Percentiles rank a stretch among this genome's conserved stretches.
Conservation (phyloP, 2,329 filamentous ascomycete species). For the Cercospora sp. region DNA sequence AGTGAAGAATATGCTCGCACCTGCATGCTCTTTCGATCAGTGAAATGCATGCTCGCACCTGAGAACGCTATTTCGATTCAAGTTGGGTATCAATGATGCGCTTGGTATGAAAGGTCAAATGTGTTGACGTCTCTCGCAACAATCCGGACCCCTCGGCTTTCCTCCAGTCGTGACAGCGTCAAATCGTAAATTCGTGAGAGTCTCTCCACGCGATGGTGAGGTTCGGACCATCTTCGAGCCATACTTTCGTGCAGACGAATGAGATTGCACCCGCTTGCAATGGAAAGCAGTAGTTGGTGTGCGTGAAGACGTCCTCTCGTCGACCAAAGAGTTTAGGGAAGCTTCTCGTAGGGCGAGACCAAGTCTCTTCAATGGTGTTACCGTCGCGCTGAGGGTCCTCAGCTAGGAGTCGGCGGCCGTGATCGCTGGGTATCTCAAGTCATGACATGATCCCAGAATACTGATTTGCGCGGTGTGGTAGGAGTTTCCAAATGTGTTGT, state of each 20-base stretch:
- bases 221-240: no score
- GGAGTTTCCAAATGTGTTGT: not conserved
- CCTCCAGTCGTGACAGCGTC: not conserved
- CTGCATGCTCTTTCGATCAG: not conserved
- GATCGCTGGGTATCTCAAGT: not conserved
- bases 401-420: not conserved
- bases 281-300: not conserved
- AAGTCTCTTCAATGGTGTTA: not conserved
- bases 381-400: no score
- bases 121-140: not conserved
- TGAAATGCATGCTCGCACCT: no score
- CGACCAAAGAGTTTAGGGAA: not conserved
- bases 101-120: not conserved
- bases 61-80: not conserved
- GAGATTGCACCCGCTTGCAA: not conserved
- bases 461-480: not conserved
- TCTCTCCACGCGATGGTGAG: no score
- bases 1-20: not conserved
- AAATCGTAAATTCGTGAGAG: not conserved
- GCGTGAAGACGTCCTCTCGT: not conserved
- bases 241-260: no score
- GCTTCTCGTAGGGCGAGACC: not conserved
- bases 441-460: constrained; percentile 14
- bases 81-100: not conserved
- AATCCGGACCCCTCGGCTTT: not conserved